Conservation (phyloP, 2,329 filamentous ascomycete species). For the Phaeoacremonium minimum region DNA sequence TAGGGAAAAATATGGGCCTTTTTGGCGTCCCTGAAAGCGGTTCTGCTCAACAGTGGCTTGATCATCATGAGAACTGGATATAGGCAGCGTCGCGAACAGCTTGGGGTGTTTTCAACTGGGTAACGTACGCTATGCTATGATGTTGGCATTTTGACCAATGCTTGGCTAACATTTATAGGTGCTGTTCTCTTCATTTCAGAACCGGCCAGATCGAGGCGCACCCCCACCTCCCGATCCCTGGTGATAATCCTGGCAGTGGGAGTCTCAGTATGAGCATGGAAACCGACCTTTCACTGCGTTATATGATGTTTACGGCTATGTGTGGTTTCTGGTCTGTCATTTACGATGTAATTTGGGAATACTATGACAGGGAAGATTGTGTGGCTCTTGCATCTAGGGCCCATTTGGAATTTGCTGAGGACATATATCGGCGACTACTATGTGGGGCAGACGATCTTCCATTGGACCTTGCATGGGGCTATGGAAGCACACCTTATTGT, state of each 20-base stretch:
- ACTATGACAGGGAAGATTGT: conserved; percentile 6
- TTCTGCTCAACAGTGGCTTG: background rate
- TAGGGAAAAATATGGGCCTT: conserved; percentile 5
- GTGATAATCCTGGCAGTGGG: background rate
- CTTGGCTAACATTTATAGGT: background rate
- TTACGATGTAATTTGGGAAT: conserved; percentile 4
- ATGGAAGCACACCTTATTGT: background rate
- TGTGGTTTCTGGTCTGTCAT: conserved; percentile 8
- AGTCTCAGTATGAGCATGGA: background rate
- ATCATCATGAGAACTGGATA: conserved; percentile 4
- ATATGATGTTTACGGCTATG: conserved; percentile 3
- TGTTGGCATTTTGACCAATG: background rate
- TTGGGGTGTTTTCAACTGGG: conserved; percentile 10
- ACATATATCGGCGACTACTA: conserved; percentile 6
- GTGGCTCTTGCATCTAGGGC: conserved; percentile 2
- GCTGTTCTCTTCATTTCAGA: conserved; percentile 6
- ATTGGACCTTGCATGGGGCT: background rate
- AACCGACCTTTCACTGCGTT: conserved; percentile 2
- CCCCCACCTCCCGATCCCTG: conserved; percentile 6
- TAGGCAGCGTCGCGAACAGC: conserved; percentile 5
- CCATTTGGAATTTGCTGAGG: conserved; percentile 12
- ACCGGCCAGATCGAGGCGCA: conserved; percentile 1
- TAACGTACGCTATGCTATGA: conserved; percentile 1
- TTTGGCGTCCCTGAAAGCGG: conserved; percentile 1
- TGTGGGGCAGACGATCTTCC: conserved; percentile 2